Base-by-base conservation (phyloP, 2,329 filamentous ascomycete species). In the Byssoonygena ceratinophila region DNA sequence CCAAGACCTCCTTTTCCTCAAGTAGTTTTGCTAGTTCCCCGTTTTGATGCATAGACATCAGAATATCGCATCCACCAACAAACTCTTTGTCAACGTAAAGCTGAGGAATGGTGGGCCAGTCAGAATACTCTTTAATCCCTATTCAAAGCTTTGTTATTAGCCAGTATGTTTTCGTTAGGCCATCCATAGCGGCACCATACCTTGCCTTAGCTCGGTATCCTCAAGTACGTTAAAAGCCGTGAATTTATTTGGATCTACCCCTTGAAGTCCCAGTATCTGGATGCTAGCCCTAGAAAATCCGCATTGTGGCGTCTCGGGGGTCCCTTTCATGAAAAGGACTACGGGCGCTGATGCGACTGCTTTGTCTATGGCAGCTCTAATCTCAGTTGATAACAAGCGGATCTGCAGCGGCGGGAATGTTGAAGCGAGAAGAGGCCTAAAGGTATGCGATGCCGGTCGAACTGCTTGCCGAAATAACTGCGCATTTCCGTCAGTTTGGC, bases 241-340 rank as follows among this genome's bases (percentile, higher is more conserved):
- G 67, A 98, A 98, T 74, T 97, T 97, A 59, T 79, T 78, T 14
- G 92, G 92, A 72, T 97, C 87, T 57, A 98, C 89, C 58, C 92
- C 92, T 73, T 98, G 91, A 63, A 96, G 72, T 54, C 91, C 88
- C 58, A 98, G 77, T 63, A 98, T 90, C 76, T 97, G 90, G 67
- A 98, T 94, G 67, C 81, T 88, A 51, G 91, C 91, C 62, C 90
- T 82, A 54, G 91, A 97, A 77, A 96, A 98, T 43, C 92, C 92
- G 72, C 92, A 98, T 71, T 96, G 90, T 18, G 92, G 92, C 56
- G 82, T 87, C 73, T 96, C 90, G 54, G 92, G 92, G 1, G 92
- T 97, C 55, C 92, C 92, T 76, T 98, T 98, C 92, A 98, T 98
- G 77, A 98, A 98, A 53, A 98, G 78, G 0, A 98, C 92, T 0